Evolutionary conservation across 1,284 basidiomycete genomes (phyloP).

Genomic region (Cutaneotrichosporon mucoides): DNA sequence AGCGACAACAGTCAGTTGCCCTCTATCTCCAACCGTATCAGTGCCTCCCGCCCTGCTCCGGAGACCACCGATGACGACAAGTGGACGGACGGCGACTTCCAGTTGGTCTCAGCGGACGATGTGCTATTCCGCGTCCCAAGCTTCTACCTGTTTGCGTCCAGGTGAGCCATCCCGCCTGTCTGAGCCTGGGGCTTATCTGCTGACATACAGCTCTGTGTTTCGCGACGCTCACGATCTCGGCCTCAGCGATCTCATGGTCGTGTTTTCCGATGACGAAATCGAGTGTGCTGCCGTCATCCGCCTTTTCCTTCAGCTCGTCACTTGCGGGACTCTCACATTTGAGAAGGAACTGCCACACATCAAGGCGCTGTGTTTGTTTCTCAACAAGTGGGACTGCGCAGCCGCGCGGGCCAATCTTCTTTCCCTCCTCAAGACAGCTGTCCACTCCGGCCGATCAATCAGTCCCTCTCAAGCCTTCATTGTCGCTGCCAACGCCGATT

Average conservation of each 20-base stretch:
- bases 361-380: neutral
- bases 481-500: neutral
- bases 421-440: neutral
- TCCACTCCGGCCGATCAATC: neutral
- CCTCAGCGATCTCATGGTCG: neutral
- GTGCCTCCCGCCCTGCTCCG: too few species aligned
- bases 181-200: too few species aligned
- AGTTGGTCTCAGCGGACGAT: conserved; percentile 10
- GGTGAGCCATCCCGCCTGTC: neutral
- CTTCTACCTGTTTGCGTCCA: conserved; percentile 4
- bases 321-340: neutral
- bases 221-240: neutral
- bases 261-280: neutral
- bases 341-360: neutral
- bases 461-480: neutral
- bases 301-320: neutral
- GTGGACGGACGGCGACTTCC: conserved; percentile 14
- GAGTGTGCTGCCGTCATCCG: neutral
- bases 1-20: too few species aligned
- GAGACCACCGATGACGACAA: neutral
- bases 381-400: neutral
- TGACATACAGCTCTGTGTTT: neutral
- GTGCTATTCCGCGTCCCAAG: conserved; percentile 12
- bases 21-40: too few species aligned
- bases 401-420: neutral